Base-by-base conservation (phyloP, 2,329 filamentous ascomycete species). In the Trichoderma simmonsii region DNA sequence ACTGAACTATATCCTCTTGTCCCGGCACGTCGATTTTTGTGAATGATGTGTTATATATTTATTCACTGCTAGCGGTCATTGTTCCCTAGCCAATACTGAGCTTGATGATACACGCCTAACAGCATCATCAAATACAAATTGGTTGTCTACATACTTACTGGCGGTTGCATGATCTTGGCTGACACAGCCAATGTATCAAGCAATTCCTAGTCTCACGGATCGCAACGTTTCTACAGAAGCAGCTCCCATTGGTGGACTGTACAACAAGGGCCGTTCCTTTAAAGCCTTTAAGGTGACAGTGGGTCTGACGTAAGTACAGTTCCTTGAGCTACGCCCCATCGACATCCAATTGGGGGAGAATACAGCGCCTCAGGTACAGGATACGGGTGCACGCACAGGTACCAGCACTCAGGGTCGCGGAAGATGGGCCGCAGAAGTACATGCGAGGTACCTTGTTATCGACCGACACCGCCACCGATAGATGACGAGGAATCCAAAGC, bases 241-340 rank as follows among this genome's bases (percentile, higher is more conserved):
- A 9, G 21, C n/a, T 39, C 54, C 57, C 12, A 39, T 66, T 71
- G 70, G 61, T 24, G 66, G 54, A 34, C 24, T 60, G n/a, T 34
- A 32, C 28, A 60, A 57, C 28, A 39, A 28, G 54, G 62, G 28
- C 56, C 24, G 39, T 34, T 56, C 48, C 30, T 30, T 28, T 34
- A 7, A 43, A 30, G 56, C 59, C 8, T 51, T 59, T 32, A 59
- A 32, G 8, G 56, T 32, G 28, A 30, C n/a, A 9, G 56, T 36
- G 21, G 57, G 59, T 43, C 61, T 71, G 69, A 64, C 61, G 51
- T 71, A 71, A 71, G 48, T 39, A 48, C 51, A 18, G 69, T 21
- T 28, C 43, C 32, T 21, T 39, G 57, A 36, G 21, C 28, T 26
- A 28, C 48, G 63, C 30, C 64, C 21, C 65, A 11, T 30, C 32